These are phyloP conservation scores for Dendrobium catenatum DNA, from an alignment of 106 monocot genomes.

Conservation along the genomic window DNA sequence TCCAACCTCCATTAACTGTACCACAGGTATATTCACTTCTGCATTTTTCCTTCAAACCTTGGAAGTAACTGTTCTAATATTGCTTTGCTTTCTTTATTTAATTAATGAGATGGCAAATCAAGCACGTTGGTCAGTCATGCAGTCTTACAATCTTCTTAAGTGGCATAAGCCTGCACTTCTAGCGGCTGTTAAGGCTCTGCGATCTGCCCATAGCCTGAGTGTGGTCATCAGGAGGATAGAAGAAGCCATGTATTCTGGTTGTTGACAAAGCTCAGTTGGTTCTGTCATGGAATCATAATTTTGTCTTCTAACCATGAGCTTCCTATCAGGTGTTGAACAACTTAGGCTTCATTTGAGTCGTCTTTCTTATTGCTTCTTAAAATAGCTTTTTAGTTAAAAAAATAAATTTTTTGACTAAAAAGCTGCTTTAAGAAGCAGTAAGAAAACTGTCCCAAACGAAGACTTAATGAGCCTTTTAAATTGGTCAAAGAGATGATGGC, in stretches of 20 bases:
- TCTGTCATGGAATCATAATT: background rate
- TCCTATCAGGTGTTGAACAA: too few species aligned
- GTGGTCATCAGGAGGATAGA: constrained; percentile 49
- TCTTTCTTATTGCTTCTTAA: too few species aligned
- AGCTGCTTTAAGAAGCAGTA: too few species aligned
- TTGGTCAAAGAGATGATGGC: background rate
- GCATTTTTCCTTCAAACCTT: background rate
- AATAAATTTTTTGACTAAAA: too few species aligned
- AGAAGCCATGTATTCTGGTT: constrained; percentile 37
- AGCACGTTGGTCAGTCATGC: constrained; percentile 51
- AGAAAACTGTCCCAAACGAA: too few species aligned
- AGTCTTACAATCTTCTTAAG: constrained; percentile 52
- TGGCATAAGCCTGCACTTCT: constrained; percentile 40
- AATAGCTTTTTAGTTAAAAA: too few species aligned
- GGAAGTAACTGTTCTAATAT: background rate
- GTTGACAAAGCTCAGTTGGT: background rate
- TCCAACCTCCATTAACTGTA: constrained; percentile 35
- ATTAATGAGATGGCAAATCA: constrained; percentile 44
- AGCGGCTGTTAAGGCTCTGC: constrained; percentile 48
- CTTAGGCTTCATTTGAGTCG: too few species aligned
- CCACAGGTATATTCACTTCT: constrained; percentile 21
- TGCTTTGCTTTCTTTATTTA: background rate
- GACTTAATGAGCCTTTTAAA: background rate
- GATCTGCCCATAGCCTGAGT: constrained; percentile 37
- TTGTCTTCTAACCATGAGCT: too few species aligned